These are phyloP conservation scores for Anthracocystis panici-leucophaei DNA, from an alignment of 1,284 basidiomycete genomes.

Conservation along the genomic window DNA sequence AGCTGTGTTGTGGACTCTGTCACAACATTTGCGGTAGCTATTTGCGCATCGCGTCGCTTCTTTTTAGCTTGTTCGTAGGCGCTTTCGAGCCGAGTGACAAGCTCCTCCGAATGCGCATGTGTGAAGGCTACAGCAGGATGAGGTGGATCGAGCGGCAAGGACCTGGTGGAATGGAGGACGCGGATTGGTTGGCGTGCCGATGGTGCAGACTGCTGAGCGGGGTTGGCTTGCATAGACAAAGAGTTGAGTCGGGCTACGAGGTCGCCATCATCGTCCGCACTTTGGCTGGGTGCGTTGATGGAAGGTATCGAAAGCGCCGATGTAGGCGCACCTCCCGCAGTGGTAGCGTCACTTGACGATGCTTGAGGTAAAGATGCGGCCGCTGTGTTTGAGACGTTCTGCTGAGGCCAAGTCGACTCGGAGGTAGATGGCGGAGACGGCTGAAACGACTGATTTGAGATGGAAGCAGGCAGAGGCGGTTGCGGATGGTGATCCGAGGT, in stretches of 20 bases:
- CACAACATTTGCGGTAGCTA: neutral
- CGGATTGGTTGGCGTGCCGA: constrained; percentile 32
- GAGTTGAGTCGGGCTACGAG: constrained; percentile 48
- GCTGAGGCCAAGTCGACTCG: neutral
- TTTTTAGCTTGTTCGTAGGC: constrained; percentile 44
- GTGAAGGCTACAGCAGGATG: constrained; percentile 52
- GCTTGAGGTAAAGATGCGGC: neutral
- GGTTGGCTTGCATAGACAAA: constrained; percentile 28
- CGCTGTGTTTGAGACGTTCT: neutral
- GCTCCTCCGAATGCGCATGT: constrained; percentile 51
- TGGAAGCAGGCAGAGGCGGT: constrained; percentile 17
- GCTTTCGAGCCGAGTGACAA: constrained; percentile 29
- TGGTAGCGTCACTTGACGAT: neutral
- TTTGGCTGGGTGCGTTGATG: neutral
- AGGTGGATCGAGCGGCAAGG: constrained; percentile 50
- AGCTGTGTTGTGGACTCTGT: neutral
- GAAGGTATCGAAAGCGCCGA: neutral
- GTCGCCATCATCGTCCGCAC: constrained; percentile 31
- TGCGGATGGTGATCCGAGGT: constrained; percentile 1
- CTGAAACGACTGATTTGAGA: constrained; percentile 4
- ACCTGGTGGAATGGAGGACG: constrained; percentile 39
- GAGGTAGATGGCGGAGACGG: neutral
- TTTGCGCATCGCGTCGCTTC: constrained; percentile 20
- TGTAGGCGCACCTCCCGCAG: neutral
- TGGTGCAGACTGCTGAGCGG: neutral